A percentile compares a stretch with the other conserved stretches of the same genome.
Conservation (phyloP, 768 basidiomycete species). For the Pleurotus citrinopileatus region DNA sequence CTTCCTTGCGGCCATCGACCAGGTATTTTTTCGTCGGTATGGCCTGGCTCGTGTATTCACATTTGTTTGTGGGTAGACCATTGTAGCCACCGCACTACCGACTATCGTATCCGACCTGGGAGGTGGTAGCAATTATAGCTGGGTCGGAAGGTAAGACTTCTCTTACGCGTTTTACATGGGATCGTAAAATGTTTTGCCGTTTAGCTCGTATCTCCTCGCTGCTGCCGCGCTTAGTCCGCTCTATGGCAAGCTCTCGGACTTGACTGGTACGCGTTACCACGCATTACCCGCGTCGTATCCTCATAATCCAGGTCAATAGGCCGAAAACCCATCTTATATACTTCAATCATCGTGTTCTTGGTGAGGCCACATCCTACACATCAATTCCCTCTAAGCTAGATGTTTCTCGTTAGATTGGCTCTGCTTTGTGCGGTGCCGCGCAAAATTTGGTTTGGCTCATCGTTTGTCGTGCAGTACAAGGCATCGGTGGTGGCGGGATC, state of each 20-base stretch:
- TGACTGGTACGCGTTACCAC: slow-evolving; percentile 24
- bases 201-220: slow-evolving; percentile 71
- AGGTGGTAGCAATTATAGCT: slow-evolving; percentile 62
- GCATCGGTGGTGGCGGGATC: slow-evolving; percentile 81
- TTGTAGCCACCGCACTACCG: slow-evolving; percentile 74
- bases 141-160: slow-evolving; percentile 78
- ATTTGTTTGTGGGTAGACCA: slow-evolving; percentile 40
- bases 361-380: slow-evolving; percentile 30
- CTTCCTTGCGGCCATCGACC: slow-evolving; percentile 58
- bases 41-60: neutral
- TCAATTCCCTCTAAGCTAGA: slow-evolving; percentile 1
- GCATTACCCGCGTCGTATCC: neutral
- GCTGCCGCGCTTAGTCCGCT: slow-evolving; percentile 65
- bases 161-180: too few relatives aligned
- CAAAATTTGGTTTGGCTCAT: slow-evolving; percentile 79
- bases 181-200: too few relatives aligned
- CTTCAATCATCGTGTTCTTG: slow-evolving; percentile 65
- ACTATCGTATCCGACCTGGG: slow-evolving; percentile 67
- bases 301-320: slow-evolving; percentile 26
- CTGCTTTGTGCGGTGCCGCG: slow-evolving; percentile 79
- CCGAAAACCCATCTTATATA: slow-evolving; percentile 69
- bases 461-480: slow-evolving; percentile 74
- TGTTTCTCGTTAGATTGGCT: slow-evolving; percentile 52
- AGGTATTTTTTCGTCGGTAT: slow-evolving; percentile 34
- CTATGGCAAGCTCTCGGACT: slow-evolving; percentile 77